These are phyloP conservation scores for Paramecium sonneborni DNA, from an alignment of 73 alveolate species.

Conservation along the genomic window DNA sequence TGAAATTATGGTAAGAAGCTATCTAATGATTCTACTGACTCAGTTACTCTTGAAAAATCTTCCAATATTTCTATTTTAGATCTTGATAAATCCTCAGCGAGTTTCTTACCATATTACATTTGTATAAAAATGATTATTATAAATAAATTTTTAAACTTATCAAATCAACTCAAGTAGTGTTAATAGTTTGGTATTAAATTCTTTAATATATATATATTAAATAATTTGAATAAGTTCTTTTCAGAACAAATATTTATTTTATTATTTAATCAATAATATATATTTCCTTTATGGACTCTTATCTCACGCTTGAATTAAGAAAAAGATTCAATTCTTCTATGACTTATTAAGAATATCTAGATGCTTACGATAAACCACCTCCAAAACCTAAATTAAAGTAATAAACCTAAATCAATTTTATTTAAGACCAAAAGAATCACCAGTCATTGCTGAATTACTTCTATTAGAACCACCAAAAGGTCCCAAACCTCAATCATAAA, in stretches of 20 bases:
- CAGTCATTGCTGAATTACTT: not conserved
- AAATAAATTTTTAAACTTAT: not conserved
- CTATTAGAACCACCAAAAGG: conserved; percentile 39
- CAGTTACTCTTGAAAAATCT: not conserved
- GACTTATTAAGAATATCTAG: conserved; percentile 36
- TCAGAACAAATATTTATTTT: not conserved
- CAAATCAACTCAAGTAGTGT: not conserved
- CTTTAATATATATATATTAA: not conserved
- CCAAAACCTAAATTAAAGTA: conserved; percentile 39
- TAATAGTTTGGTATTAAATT: not conserved
- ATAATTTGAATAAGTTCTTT: not conserved
- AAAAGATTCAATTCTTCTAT: conserved; percentile 29
- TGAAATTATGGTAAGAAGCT: conserved; percentile 9
- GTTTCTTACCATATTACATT: not conserved
- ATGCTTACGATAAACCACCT: conserved; percentile 48
- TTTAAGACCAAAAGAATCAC: conserved; percentile 39
- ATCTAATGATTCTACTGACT: conserved; percentile 45
- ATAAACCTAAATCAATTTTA: not conserved
- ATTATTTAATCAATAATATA: not conserved
- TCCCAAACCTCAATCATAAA: conserved; percentile 4
- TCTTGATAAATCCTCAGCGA: not conserved
- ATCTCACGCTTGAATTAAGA: conserved; percentile 28
- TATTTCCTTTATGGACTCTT: conserved; percentile 2
- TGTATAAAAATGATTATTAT: not conserved
- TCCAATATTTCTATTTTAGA: not conserved